A percentile compares a stretch with the other conserved stretches of the same genome.
These are phyloP conservation scores for Cytospora paraplurivora DNA, from an alignment of 2,329 filamentous ascomycete species.

Conservation along the genomic window DNA sequence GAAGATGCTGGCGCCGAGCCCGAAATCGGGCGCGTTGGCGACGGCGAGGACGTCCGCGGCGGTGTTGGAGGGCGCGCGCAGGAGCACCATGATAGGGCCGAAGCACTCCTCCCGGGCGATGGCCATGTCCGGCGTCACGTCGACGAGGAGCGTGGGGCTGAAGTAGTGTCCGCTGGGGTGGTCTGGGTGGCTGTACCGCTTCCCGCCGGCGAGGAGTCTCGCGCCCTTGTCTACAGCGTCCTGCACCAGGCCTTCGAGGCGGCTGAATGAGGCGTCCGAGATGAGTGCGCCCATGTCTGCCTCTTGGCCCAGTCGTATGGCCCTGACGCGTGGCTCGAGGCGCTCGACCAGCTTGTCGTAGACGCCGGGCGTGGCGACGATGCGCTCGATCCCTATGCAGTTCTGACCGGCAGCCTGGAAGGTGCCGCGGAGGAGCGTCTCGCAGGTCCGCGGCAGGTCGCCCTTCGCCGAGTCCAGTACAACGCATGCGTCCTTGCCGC, in stretches of 20 bases:
- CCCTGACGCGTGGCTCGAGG: constrained; percentile 72
- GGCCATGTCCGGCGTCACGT: constrained; percentile 82
- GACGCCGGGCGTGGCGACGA: constrained; percentile 76
- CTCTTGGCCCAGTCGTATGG: constrained; percentile 73
- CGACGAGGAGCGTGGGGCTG: constrained; percentile 82
- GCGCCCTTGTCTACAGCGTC: constrained; percentile 81
- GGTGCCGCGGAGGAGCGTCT: constrained; percentile 85
- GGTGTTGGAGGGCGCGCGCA: constrained; percentile 68
- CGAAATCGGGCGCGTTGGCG: constrained; percentile 83
- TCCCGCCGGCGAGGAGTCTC: constrained; percentile 78
- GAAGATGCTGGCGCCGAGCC: constrained; percentile 87
- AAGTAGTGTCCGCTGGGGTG: constrained; percentile 89
- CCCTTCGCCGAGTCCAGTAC: constrained; percentile 74
- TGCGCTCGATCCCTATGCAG: constrained; percentile 94
- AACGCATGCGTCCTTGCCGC: constrained; percentile 92
- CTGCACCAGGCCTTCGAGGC: constrained; percentile 73
- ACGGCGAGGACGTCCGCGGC: constrained; percentile 68
- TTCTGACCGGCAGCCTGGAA: constrained; percentile 97
- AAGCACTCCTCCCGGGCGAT: constrained; percentile 93
- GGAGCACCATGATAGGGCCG: constrained; percentile 83
- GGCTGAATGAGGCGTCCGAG: constrained; percentile 72
- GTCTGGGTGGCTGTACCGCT: constrained; percentile 68
- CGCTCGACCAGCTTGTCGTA: constrained; percentile 73
- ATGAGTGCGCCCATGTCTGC: constrained; percentile 90
- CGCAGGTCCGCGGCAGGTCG: constrained; percentile 72